These are phyloP conservation scores for Hanseniaspora gamundiae DNA, from an alignment of 1,139 yeast genomes.

Conservation along the genomic window DNA sequence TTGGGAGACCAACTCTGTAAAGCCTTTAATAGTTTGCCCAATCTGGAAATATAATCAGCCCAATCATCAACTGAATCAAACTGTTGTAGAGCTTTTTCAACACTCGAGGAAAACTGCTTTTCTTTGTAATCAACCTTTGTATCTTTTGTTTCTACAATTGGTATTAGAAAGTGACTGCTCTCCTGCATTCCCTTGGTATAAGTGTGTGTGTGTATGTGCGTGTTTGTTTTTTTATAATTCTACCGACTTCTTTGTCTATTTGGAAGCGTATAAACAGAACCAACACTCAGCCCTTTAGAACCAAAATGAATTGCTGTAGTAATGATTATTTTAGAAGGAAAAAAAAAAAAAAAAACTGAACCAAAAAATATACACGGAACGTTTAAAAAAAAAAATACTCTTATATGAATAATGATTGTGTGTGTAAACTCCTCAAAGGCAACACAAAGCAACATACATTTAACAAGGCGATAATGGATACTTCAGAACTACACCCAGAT, in stretches of 20 bases:
- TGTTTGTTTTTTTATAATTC: too few relatives aligned
- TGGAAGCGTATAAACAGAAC: too few relatives aligned
- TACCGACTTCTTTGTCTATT: too few relatives aligned
- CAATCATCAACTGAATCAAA: constrained; percentile 87
- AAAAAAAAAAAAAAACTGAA: too few relatives aligned
- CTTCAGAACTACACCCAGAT: background rate
- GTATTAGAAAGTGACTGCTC: background rate
- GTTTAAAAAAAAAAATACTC: too few relatives aligned
- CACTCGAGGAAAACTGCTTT: constrained; percentile 49
- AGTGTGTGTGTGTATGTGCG: background rate
- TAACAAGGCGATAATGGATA: background rate
- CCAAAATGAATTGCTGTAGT: too few relatives aligned
- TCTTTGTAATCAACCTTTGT: constrained; percentile 39
- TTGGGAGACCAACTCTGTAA: constrained; percentile 48
- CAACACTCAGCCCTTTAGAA: too few relatives aligned
- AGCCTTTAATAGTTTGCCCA: constrained; percentile 66
- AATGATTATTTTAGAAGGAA: too few relatives aligned
- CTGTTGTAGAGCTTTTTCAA: constrained; percentile 63
- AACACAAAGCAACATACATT: too few relatives aligned
- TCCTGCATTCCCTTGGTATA: background rate
- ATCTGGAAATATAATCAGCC: constrained; percentile 95
- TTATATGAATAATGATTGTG: too few relatives aligned
- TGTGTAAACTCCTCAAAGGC: too few relatives aligned
- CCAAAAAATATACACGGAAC: too few relatives aligned
- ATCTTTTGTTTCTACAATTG: background rate